Conservation (phyloP, 345 rosid species). For the Nephelium lappaceum region DNA sequence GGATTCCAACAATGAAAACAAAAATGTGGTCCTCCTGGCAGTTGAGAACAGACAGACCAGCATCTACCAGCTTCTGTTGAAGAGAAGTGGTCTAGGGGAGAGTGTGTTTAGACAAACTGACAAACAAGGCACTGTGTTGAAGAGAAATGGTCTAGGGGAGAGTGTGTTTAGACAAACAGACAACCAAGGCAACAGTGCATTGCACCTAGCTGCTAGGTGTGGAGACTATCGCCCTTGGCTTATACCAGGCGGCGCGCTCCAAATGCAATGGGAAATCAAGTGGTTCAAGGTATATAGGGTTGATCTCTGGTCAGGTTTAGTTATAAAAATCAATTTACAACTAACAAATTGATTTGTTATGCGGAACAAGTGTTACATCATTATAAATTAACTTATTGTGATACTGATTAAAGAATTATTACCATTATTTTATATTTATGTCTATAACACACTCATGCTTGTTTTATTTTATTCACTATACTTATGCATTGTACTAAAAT, state of each 20-base stretch:
- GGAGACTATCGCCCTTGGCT: slow-evolving; percentile 17
- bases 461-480: too few species aligned
- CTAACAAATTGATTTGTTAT: too few species aligned
- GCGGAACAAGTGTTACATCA: too few species aligned
- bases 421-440: too few species aligned
- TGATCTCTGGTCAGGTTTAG: too few species aligned
- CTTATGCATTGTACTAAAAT: too few species aligned
- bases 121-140: slow-evolving; percentile 13
- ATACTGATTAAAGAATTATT: too few species aligned
- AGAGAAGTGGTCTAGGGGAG: neutral
- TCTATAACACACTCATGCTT: too few species aligned
- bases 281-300: slow-evolving; percentile 28
- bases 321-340: too few species aligned
- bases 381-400: too few species aligned
- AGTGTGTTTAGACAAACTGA: slow-evolving; percentile 18
- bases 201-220: slow-evolving; percentile 27
- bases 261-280: slow-evolving; percentile 39
- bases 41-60: slow-evolving; percentile 22
- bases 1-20: slow-evolving; percentile 5
- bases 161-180: slow-evolving; percentile 18
- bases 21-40: slow-evolving; percentile 25
- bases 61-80: slow-evolving; percentile 16
- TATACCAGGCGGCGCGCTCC: slow-evolving; percentile 29
- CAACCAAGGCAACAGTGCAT: slow-evolving; percentile 16
- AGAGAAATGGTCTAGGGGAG: neutral